phyloP scores from a whole-genome alignment of 202 grass and related monocot genomes.

The Schoenoplectus triqueter region DNA sequence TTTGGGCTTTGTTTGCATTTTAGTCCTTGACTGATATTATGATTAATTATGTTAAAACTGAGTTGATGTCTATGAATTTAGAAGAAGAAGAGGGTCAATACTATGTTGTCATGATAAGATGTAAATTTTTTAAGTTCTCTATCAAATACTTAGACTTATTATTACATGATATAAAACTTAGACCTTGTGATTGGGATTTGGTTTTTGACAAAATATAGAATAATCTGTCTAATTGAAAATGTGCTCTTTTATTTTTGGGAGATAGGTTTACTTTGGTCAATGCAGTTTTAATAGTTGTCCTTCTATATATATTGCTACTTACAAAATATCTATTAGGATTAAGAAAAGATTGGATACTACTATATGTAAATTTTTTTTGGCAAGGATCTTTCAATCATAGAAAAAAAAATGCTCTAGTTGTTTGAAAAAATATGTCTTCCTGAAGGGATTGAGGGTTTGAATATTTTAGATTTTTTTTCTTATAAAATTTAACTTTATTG shows the following conservation, averaged over 20 bases:
- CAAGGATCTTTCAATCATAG: not conserved
- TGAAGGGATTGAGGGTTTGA: not conserved
- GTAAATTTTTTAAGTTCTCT: not conserved
- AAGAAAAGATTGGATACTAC: not conserved
- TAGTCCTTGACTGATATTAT: not conserved
- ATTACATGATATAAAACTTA: not conserved
- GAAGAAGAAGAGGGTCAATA: not conserved
- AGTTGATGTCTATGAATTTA: not conserved
- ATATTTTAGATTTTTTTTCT: not conserved
- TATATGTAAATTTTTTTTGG: not conserved
- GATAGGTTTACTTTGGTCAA: not conserved
- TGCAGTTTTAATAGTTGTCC: too few relatives aligned
- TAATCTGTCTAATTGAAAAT: not conserved
- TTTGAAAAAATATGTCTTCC: not conserved
- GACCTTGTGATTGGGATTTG: not conserved
- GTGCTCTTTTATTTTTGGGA: not conserved
- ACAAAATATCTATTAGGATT: not conserved
- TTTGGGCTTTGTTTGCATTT: not conserved
- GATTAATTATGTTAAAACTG: not conserved
- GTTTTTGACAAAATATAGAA: not conserved
- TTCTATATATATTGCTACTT: too few relatives aligned
- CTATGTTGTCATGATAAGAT: not conserved
- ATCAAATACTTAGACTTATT: not conserved
- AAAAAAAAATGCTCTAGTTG: not conserved
- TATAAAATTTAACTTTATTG: not conserved